Conservation (phyloP, 2,329 filamentous ascomycete species). For the Aspergillus sp. region DNA sequence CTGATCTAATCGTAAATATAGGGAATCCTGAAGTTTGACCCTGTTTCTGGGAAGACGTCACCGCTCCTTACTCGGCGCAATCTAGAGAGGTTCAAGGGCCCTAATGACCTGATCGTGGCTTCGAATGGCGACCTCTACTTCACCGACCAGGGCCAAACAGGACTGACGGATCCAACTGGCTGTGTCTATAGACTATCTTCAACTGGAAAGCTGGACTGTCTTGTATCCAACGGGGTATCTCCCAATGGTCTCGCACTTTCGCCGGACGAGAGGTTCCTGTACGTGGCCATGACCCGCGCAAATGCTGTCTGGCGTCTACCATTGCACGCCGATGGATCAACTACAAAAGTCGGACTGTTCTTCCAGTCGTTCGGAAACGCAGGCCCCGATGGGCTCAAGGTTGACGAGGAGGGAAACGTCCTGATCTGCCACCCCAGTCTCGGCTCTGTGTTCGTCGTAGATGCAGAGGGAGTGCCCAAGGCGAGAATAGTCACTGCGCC, state of each 20-base stretch:
- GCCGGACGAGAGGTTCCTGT: conserved; percentile 41
- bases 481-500: conserved; percentile 36
- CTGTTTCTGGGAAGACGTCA: too few relatives aligned
- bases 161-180: conserved; percentile 44
- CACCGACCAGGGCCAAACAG: conserved; percentile 43
- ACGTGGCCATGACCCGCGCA: conserved; percentile 36
- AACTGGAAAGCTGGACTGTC: conserved; percentile 38
- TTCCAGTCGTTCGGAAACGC: conserved; percentile 22
- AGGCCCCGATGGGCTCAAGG: too few relatives aligned
- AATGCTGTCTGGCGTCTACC: conserved; percentile 46
- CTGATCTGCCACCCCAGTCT: too few relatives aligned
- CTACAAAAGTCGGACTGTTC: conserved; percentile 41
- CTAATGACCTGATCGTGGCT: conserved; percentile 44
- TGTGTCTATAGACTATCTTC: conserved; percentile 39
- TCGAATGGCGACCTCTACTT: conserved; percentile 43
- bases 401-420: too few relatives aligned
- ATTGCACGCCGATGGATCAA: conserved; percentile 40
- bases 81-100: conserved; percentile 24
- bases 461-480: conserved; percentile 32
- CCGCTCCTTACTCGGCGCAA: too few relatives aligned
- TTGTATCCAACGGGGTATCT: conserved; percentile 40
- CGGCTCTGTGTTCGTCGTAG: too few relatives aligned
- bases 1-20: too few relatives aligned
- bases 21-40: too few relatives aligned
- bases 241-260: conserved; percentile 43